A percentile compares a stretch with the other conserved stretches of the same genome.
Evolutionary conservation across 2,329 filamentous ascomycete species (phyloP).

Genomic region (Fusarium sp.): DNA sequence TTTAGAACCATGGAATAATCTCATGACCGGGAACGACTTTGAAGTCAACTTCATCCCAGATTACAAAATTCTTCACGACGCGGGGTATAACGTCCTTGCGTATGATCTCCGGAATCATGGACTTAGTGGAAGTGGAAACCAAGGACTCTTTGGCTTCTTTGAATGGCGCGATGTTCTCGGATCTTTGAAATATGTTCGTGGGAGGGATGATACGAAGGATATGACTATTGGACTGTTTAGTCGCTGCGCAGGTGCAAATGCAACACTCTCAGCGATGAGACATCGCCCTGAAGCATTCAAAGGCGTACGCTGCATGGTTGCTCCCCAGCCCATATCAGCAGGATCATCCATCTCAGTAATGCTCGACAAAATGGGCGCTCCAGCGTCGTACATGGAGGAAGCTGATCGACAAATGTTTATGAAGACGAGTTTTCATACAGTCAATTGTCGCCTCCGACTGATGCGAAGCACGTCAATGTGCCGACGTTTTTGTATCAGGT

Average conservation of each 20-base stretch:
- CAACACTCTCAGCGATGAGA: conserved; percentile 16
- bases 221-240: conserved; percentile 34
- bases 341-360: conserved; percentile 5
- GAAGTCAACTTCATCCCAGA: conserved; percentile 37
- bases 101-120: conserved; percentile 36
- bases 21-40: conserved; percentile 32
- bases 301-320: conserved; percentile 25
- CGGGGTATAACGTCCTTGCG: conserved; percentile 27
- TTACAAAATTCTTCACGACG: conserved; percentile 36
- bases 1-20: conserved; percentile 17
- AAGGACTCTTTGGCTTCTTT: conserved; percentile 34
- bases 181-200: conserved; percentile 23
- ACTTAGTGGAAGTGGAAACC: conserved; percentile 20
- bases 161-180: conserved; percentile 35
- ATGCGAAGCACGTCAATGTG: conserved; percentile 26
- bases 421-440: conserved; percentile 34
- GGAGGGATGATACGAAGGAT: background rate
- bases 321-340: conserved; percentile 20
- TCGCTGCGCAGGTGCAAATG: conserved; percentile 29
- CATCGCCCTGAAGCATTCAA: conserved; percentile 22
- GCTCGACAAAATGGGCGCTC: conserved; percentile 14
- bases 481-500: conserved; percentile 37
- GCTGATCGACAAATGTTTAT: conserved; percentile 25
- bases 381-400: conserved; percentile 27
- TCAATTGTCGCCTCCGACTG: background rate